These are phyloP conservation scores for Gastrolobium villosum DNA, from an alignment of 306 rosid species.

Conservation along the genomic window DNA sequence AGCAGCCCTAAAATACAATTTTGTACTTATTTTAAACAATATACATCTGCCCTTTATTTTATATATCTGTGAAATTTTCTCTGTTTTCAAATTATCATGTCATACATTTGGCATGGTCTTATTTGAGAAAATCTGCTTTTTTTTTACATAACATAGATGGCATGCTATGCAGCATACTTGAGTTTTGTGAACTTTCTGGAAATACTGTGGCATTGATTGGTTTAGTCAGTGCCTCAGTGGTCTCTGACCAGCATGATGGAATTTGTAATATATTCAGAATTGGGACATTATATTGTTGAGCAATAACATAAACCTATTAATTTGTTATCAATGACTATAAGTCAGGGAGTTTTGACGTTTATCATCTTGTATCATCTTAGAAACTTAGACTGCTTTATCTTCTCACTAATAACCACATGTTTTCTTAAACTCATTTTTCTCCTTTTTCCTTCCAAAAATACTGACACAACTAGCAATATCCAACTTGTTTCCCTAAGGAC, in stretches of 20 bases:
- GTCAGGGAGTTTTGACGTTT: neutral
- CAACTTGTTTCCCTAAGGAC: constrained; percentile 26
- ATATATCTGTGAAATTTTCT: constrained; percentile 12
- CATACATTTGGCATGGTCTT: constrained; percentile 34
- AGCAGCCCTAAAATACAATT: constrained; percentile 23
- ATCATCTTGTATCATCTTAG: constrained; percentile 33
- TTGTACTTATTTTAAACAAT: constrained; percentile 37
- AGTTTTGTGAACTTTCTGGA: constrained; percentile 28
- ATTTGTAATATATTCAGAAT: constrained; percentile 25
- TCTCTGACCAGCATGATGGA: constrained; percentile 4
- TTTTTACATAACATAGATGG: constrained; percentile 38
- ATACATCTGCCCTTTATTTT: constrained; percentile 13
- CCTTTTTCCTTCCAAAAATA: neutral
- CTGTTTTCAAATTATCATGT: constrained; percentile 38
- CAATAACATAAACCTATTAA: neutral
- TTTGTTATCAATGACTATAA: constrained; percentile 3
- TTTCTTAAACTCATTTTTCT: neutral
- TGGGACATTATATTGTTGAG: constrained; percentile 1
- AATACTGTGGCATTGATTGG: constrained; percentile 19
- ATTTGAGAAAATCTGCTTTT: constrained; percentile 24
- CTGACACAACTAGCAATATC: neutral
- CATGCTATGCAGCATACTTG: constrained; percentile 21
- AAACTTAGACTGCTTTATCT: neutral
- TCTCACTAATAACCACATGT: constrained; percentile 2
- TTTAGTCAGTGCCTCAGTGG: constrained; percentile 28